Evolutionary conservation across 2,329 filamentous ascomycete genomes (phyloP).

Genomic region (Fusarium udum): DNA sequence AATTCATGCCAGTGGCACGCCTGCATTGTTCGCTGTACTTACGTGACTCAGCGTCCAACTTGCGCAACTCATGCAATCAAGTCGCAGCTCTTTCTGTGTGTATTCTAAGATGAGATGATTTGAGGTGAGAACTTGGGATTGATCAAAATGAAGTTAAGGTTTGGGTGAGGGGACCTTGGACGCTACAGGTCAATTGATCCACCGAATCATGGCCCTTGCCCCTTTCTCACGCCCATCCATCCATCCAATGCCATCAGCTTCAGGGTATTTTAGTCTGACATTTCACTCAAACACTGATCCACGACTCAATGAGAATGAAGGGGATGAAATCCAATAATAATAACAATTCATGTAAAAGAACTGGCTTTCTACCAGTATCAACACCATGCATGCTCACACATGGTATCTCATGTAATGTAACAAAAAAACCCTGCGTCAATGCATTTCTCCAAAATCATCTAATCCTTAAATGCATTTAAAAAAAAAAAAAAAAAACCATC

Average conservation of each 20-base stretch:
- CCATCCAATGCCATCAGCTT: background rate
- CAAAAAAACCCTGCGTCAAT: background rate
- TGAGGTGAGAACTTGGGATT: background rate
- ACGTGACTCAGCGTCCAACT: background rate
- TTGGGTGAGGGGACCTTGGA: background rate
- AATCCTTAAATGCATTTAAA: slow-evolving; percentile 3
- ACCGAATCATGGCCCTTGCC: background rate
- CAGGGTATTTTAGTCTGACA: background rate
- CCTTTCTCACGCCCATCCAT: background rate
- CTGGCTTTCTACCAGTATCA: background rate
- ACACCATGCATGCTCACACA: background rate
- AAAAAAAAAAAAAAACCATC: background rate
- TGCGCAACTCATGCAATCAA: background rate
- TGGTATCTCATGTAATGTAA: slow-evolving; percentile 8
- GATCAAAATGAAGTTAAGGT: slow-evolving; percentile 7
- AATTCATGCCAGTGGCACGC: background rate
- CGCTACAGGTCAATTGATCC: background rate
- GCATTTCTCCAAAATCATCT: slow-evolving; percentile 19
- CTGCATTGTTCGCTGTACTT: background rate
- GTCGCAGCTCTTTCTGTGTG: background rate
- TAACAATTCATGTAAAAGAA: background rate
- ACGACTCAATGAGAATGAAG: background rate
- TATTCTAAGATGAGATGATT: background rate
- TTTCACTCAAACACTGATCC: background rate
- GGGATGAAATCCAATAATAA: background rate